These are phyloP conservation scores for Infundibulicybe gibba DNA, from an alignment of 768 basidiomycete genomes.

Conservation along the genomic window DNA sequence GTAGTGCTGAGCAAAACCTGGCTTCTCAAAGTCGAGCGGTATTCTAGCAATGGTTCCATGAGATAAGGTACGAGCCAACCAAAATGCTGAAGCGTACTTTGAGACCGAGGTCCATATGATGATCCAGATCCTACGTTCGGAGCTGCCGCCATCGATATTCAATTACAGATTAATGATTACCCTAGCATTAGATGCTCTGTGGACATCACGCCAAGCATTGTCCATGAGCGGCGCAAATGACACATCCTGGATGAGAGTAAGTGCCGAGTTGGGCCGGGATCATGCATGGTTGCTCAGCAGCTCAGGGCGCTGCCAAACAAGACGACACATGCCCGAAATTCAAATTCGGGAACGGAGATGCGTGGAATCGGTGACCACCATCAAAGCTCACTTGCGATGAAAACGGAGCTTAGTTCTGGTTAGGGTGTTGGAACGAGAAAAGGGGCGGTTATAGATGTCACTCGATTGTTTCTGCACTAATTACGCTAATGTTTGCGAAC, in stretches of 20 bases:
- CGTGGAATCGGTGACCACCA: too few species aligned
- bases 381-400: too few species aligned
- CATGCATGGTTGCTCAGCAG: too few species aligned
- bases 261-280: too few species aligned
- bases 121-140: constrained; percentile 81
- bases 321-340: too few species aligned
- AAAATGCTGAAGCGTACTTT: constrained; percentile 42
- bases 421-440: too few species aligned
- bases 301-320: too few species aligned
- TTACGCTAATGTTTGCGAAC: too few species aligned
- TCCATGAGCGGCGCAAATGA: constrained; percentile 80
- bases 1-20: constrained; percentile 92
- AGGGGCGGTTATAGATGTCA: too few species aligned
- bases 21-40: constrained; percentile 82
- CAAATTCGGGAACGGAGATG: too few species aligned
- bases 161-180: constrained; percentile 29
- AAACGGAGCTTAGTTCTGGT: too few species aligned
- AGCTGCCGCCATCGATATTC: constrained; percentile 39
- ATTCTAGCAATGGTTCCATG: constrained; percentile 37
- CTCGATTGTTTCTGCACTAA: too few species aligned
- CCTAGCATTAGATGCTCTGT: constrained; percentile 81
- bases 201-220: constrained; percentile 84
- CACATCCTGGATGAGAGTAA: constrained; percentile 55
- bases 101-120: constrained; percentile 85
- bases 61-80: neutral